These are phyloP conservation scores for Atalantia buxifolia DNA, from an alignment of 345 rosid genomes.

Conservation along the genomic window DNA sequence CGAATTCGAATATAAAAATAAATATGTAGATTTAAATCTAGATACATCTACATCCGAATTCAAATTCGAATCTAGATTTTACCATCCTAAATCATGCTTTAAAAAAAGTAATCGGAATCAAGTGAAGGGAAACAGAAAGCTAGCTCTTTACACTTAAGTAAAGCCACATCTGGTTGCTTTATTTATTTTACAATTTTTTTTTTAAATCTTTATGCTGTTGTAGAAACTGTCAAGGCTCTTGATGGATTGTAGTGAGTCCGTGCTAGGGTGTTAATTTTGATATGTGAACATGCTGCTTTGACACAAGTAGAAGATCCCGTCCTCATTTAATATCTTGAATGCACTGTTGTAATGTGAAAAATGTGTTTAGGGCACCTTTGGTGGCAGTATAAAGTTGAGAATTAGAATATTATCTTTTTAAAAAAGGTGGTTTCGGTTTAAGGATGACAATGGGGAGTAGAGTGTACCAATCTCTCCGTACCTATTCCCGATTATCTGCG, in stretches of 20 bases:
- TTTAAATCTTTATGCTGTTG: neutral
- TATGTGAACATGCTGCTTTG: slow-evolving; percentile 3
- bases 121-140: neutral
- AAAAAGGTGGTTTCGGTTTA: no score
- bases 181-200: neutral
- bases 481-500: no score
- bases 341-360: neutral
- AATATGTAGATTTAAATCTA: no score
- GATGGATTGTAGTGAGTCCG: neutral
- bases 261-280: slow-evolving; percentile 12
- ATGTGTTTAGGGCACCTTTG: no score
- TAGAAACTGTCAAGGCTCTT: neutral
- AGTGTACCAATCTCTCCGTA: no score
- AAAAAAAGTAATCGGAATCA: slow-evolving; percentile 5
- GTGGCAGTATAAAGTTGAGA: no score
- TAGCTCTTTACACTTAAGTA: neutral
- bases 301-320: neutral
- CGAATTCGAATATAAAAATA: no score
- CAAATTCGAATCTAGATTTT: fast-evolving
- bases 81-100: slow-evolving; percentile 11
- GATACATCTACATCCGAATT: no score
- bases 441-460: no score
- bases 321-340: neutral
- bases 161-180: neutral
- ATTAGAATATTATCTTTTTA: no score